phyloP scores from a whole-genome alignment of 2,329 filamentous ascomycete species.

The Triangularia verruculosa region DNA sequence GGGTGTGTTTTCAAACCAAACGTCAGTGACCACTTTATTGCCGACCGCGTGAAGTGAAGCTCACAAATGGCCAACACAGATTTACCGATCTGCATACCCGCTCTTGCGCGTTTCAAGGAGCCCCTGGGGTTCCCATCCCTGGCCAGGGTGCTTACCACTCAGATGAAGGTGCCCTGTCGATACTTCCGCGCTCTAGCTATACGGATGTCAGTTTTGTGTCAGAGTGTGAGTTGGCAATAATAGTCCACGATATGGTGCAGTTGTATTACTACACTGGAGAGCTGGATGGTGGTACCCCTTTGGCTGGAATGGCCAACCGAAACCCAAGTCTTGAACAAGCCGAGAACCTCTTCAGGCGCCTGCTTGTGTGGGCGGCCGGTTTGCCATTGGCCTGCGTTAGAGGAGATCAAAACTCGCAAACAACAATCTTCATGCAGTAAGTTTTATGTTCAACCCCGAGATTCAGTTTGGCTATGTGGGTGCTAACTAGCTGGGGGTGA shows the following conservation, averaged over 20 bases:
- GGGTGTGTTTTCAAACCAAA: background rate
- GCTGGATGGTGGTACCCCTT: background rate
- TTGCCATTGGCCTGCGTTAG: background rate
- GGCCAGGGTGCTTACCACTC: background rate
- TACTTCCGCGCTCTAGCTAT: background rate
- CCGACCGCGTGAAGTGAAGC: background rate
- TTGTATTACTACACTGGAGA: background rate
- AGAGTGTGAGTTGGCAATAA: background rate
- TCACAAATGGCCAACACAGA: background rate
- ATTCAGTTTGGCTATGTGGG: background rate
- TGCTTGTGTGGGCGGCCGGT: background rate
- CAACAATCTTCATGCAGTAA: slow-evolving; percentile 1
- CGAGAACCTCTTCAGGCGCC: background rate
- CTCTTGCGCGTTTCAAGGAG: background rate
- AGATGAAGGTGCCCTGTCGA: background rate
- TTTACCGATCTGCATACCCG: background rate
- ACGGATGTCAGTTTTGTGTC: background rate
- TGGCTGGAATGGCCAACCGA: background rate
- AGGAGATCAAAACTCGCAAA: slow-evolving; percentile 1
- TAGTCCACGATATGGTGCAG: background rate
- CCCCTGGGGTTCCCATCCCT: background rate
- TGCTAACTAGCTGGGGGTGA: background rate
- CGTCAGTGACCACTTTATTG: background rate
- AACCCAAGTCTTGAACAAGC: background rate
- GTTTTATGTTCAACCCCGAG: background rate